Conservation (phyloP, 163 green algal species). For the Chloromonas sp. region DNA sequence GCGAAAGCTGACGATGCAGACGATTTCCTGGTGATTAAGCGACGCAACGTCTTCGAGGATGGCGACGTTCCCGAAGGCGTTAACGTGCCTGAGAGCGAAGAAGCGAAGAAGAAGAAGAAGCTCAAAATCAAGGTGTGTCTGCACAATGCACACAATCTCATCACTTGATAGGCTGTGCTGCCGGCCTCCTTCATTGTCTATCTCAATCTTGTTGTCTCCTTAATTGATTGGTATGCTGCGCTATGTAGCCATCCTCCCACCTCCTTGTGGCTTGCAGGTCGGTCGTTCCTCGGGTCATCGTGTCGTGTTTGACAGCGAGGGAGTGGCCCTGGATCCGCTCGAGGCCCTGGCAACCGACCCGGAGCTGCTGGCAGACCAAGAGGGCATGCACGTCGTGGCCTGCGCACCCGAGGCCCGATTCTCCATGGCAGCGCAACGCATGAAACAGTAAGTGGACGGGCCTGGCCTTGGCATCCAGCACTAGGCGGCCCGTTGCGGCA, state of each 20-base stretch:
- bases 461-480: too few relatives aligned
- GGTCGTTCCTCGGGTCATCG: conserved; percentile 29
- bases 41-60: conserved; percentile 41
- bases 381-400: not conserved
- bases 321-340: conserved; percentile 58
- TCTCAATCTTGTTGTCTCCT: not conserved
- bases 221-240: too few relatives aligned
- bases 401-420: not conserved
- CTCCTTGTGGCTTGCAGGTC: not conserved
- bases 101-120: conserved; percentile 60
- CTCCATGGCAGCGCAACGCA: not conserved
- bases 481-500: too few relatives aligned
- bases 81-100: not conserved
- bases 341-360: conserved; percentile 2
- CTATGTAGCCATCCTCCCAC: too few relatives aligned
- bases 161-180: not conserved
- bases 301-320: conserved; percentile 79
- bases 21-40: conserved; percentile 74
- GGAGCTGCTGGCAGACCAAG: not conserved
- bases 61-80: conserved; percentile 14
- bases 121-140: conserved; percentile 61
- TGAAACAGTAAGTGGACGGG: not conserved
- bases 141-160: conserved; percentile 6
- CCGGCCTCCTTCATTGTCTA: not conserved
- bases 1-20: conserved; percentile 41